Percentiles rank a stretch among this genome's conserved stretches.
These are phyloP conservation scores for Rubia balearica DNA, from an alignment of 305 asterid genomes.

Conservation along the genomic window DNA sequence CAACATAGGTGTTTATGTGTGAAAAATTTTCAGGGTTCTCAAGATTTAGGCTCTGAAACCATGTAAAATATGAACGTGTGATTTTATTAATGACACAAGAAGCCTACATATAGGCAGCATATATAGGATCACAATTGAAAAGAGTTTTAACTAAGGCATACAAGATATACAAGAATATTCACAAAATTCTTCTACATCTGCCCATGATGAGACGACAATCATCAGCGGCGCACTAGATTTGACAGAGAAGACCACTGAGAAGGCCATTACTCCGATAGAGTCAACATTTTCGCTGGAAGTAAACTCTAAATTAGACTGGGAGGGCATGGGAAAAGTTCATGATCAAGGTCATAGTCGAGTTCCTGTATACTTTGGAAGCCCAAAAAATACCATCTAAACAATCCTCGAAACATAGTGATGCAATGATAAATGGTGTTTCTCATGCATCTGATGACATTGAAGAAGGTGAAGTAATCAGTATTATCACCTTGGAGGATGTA, in stretches of 20 bases:
- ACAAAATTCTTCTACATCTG: conserved; percentile 3
- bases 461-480: conserved; percentile 79
- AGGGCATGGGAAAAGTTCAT: conserved; percentile 76
- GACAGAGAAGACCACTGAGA: conserved; percentile 90
- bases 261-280: conserved; percentile 90
- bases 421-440: conserved; percentile 23
- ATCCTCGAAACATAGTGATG: conserved; percentile 32
- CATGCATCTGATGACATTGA: conserved; percentile 52
- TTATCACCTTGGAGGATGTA: conserved; percentile 89
- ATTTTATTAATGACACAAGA: too few relatives aligned
- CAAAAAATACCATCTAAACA: conserved; percentile 20
- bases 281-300: conserved; percentile 82
- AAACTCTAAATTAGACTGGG: conserved; percentile 89
- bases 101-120: too few relatives aligned
- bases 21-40: too few relatives aligned
- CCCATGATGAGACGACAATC: conserved; percentile 92
- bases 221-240: conserved; percentile 89
- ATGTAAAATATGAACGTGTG: too few relatives aligned
- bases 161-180: too few relatives aligned
- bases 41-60: too few relatives aligned
- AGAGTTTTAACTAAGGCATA: too few relatives aligned
- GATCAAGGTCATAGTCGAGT: conserved; percentile 93
- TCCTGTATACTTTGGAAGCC: neutral
- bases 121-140: too few relatives aligned
- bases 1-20: too few relatives aligned